Base-by-base conservation (phyloP, 2,329 filamentous ascomycete species). In the Sphaerostilbella broomeana region DNA sequence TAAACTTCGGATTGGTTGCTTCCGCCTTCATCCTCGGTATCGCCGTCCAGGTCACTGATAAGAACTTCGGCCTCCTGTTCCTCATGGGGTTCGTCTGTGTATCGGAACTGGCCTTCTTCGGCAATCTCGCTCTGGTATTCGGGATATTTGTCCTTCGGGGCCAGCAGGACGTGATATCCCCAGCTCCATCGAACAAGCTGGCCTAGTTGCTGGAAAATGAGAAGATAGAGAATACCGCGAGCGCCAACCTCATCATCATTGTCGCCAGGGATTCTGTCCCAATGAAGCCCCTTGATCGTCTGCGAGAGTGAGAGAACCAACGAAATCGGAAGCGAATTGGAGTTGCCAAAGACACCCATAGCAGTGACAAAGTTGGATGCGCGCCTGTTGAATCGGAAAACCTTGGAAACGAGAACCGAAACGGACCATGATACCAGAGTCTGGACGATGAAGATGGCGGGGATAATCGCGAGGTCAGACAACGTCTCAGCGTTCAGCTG, bases 261-360 rank as follows among this genome's bases (percentile, higher is more conserved):
- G 53, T 98, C 92, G 38, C 86, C 84, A 0, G 86, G 85, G 35
- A 97, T 78, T 49, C 79, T 83, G 63, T 90, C 83, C 92, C 92
- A 98, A 60, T 97, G 90, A 21, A 98, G 72, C 5, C 92, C 92
- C 53, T 82, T 79, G 41, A 98, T 73, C 1, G 92, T 98, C 58
- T 95, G 85, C 11, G 90, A 94, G 9, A 98, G 74, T 7, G 90
- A 95, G 42, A 97, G 76, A 46, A 98, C 88, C 40, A 98, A 79
- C 0, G 92, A 98, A 46, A 98, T 97, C 1, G 92, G 92, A 15
- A 98, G 75, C 13, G 92, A 97, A 64, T 98, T 98, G 22, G 90
- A 97, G 62, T 98, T 98, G 52, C 90, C 92, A 60, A 98, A 98
- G 34, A 97, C 75, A 25, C 86, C 89, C 92, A 98, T 98, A 38